A percentile compares a stretch with the other conserved stretches of the same genome.
Conservation (phyloP, 139 green algal species). For the Zygnema cylindricum region DNA sequence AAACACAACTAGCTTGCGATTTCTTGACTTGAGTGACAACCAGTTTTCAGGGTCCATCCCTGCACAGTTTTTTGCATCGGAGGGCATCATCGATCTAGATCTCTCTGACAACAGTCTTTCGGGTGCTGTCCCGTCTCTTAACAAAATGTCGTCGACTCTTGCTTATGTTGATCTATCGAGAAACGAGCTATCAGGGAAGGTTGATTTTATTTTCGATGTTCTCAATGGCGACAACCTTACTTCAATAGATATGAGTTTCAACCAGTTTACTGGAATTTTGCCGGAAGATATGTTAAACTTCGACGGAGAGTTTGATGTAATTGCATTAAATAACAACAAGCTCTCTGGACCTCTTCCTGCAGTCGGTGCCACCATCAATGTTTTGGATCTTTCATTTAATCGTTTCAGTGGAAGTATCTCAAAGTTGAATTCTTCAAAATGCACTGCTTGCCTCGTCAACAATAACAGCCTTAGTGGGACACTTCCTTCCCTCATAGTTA, state of each 20-base stretch:
- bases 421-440: not conserved
- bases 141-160: too few species aligned
- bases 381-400: not conserved
- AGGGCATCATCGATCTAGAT: too few species aligned
- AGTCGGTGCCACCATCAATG: not conserved
- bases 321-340: not conserved
- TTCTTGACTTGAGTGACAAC: not conserved
- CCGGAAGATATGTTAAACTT: too few species aligned
- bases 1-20: not conserved
- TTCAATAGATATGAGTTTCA: too few species aligned
- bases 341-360: not conserved
- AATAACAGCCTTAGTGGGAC: not conserved
- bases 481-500: not conserved
- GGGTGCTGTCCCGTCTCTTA: not conserved
- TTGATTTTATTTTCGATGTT: too few species aligned
- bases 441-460: not conserved
- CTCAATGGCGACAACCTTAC: too few species aligned
- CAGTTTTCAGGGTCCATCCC: not conserved
- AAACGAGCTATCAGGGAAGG: too few species aligned
- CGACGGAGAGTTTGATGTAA: too few species aligned
- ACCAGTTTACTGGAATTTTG: too few species aligned
- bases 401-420: not conserved
- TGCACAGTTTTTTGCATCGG: not conserved
- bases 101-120: not conserved
- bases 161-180: too few species aligned